Percentiles rank a stretch among this genome's conserved stretches.
Evolutionary conservation across 2,329 filamentous ascomycete species (phyloP).

Genomic region (Cryphonectria japonica): DNA sequence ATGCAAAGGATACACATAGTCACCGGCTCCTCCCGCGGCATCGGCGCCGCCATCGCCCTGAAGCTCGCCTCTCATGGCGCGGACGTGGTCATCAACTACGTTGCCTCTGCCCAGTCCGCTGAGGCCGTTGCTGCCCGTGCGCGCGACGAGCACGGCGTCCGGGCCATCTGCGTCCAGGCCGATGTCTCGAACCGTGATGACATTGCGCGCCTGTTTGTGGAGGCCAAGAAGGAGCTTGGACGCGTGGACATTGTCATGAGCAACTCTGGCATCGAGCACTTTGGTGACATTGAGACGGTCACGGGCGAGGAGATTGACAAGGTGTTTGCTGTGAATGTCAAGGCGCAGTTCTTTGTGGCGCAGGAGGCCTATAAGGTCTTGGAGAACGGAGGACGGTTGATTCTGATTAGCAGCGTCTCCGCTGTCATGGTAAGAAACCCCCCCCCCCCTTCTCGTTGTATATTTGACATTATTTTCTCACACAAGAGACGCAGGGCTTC

Average conservation of each 20-base stretch:
- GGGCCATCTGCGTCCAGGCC: constrained; percentile 32
- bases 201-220: constrained; percentile 33
- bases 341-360: constrained; percentile 30
- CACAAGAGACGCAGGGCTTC: neutral
- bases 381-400: constrained; percentile 30
- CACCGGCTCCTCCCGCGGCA: constrained; percentile 21
- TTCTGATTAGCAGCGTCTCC: constrained; percentile 29
- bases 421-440: constrained; percentile 30
- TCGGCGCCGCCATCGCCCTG: constrained; percentile 20
- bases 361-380: constrained; percentile 30
- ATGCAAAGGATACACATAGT: neutral
- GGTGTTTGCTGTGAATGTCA: constrained; percentile 29
- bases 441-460: too few species aligned
- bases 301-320: constrained; percentile 28
- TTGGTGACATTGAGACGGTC: constrained; percentile 25
- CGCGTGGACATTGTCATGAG: constrained; percentile 37
- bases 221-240: constrained; percentile 32
- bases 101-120: constrained; percentile 3
- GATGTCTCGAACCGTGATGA: constrained; percentile 35
- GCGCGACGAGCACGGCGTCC: constrained; percentile 16
- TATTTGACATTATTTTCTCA: neutral
- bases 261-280: constrained; percentile 35
- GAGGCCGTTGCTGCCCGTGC: constrained; percentile 24
- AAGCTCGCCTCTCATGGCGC: constrained; percentile 17
- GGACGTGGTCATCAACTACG: constrained; percentile 18